Evolutionary conservation across 805 yeast species (phyloP), one percentile per base, ranked within the genome.

Genomic region (Lachancea cidri): DNA sequence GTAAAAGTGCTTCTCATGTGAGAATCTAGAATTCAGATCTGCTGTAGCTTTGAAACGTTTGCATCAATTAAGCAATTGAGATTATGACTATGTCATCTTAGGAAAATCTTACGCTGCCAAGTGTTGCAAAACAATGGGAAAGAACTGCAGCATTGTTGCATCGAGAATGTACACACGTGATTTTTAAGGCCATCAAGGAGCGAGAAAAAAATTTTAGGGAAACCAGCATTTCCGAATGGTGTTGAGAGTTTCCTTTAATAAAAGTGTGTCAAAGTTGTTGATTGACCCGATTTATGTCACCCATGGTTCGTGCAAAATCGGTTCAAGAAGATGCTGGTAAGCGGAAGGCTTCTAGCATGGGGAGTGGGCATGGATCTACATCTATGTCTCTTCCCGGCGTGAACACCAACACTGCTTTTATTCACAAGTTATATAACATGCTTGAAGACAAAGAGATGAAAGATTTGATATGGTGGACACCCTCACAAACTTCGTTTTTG

Each of bases 351-450:
- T 22, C 11, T 11, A 11, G 27, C 27, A 22, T 22, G 11, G 27
- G 27, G 9, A 11, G 9, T 7, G 11, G 27, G 9, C 27, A 7
- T 11, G 27, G 27, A 22, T 22, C 27, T 22, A 22, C 27, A 7
- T 22, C 27, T 22, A 11, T 7, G 7, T 11, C 27, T 22, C 27
- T 7, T 7, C 11, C 27, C 9, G 27, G 27, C 27, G 27, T 22
- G 9, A 22, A 30, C 41, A 35, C 33, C 27, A 35, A 40, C 45
- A 42, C 39, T 5, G 46, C 39, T 22, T 91, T 91, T 66, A 85
- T 89, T 45, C 96, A 89, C 64, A 91, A 91, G 59, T 74, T 91
- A 18, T 89, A 86, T 69, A 79, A 83, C 48, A 91, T 91, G 94
- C 73, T 91, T 36, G 95, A 89, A 53, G 96, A 91, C 57, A 68